A percentile compares a stretch with the other conserved stretches of the same genome.
These are phyloP conservation scores for Casuarina glauca DNA, from an alignment of 306 rosid genomes.

Conservation along the genomic window DNA sequence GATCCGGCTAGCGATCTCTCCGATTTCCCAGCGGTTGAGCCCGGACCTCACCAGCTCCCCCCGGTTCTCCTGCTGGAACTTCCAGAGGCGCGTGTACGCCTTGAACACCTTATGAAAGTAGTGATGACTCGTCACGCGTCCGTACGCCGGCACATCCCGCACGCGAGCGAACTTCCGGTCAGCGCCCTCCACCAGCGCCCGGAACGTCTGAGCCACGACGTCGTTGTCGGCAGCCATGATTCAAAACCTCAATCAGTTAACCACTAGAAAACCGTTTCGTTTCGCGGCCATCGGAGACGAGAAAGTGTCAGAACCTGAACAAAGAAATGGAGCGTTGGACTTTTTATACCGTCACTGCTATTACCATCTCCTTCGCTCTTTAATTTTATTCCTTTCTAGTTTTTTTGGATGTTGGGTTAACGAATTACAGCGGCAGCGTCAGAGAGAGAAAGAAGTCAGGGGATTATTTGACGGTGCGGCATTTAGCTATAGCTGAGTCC, in stretches of 20 bases:
- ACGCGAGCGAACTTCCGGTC: conserved; percentile 93
- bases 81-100: conserved; percentile 87
- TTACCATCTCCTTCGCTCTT: background rate
- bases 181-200: conserved; percentile 87
- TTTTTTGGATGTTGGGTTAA: background rate
- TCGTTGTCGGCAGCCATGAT: conserved; percentile 52
- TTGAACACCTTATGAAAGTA: conserved; percentile 88
- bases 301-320: conserved; percentile 8
- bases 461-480: background rate
- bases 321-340: conserved; percentile 22
- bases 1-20: conserved; percentile 99
- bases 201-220: conserved; percentile 56
- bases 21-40: conserved; percentile 95
- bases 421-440: conserved; percentile 14
- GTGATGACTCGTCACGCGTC: conserved; percentile 62
- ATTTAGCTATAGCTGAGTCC: background rate
- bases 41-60: conserved; percentile 71
- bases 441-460: background rate
- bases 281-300: conserved; percentile 59
- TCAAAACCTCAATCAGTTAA: conserved; percentile 19
- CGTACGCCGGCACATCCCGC: conserved; percentile 87
- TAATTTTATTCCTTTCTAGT: conserved; percentile 8
- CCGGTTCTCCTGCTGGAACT: conserved; percentile 87
- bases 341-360: conserved; percentile 23
- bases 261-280: conserved; percentile 28